Base-by-base conservation (phyloP, 2,329 filamentous ascomycete species). In the Canariomyces notabilis region DNA sequence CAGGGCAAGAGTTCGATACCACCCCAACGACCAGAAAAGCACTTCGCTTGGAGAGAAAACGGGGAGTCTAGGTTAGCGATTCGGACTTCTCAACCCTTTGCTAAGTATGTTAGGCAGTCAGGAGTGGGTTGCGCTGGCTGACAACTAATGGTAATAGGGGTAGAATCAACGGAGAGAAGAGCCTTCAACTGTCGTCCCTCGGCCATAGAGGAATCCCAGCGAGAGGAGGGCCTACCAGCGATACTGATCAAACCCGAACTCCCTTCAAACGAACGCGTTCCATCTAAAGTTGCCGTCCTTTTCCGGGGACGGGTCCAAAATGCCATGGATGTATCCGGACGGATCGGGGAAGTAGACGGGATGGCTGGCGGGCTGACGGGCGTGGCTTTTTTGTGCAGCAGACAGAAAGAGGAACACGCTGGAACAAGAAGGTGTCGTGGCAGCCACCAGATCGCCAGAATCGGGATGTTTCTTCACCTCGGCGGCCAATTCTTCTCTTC, bases 1-100 rank as follows among this genome's bases (percentile, higher is more conserved):
- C 54, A 26, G 32, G 52, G 56, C 44, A 58, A 51, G 40, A 44
- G 22, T 42, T 49, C 31, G 41, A 23, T 23, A 39, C 51, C 44
- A 45, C 42, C n/a, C n/a, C 37, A 42, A 46, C 19, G 43, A 50
- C 49, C 23, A 42, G 48, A 52, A 33, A 31, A 46, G 42, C 37
- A 49, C 31, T 18, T 36, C 38, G n/a, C 29, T 23, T 32, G 34
- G 41, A 21, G 44, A 36, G 38, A 36, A 42, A 36, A 48, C 42
- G 39, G 42, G 48, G 14, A 29, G 26, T 29, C 26, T 29, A 12
- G 26, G 9, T 29, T 12, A 29, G 9, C 26, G 14, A n/a, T n/a
- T n/a, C n/a, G n/a, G n/a, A n/a, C n/a, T n/a, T n/a, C n/a, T n/a
- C n/a, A n/a, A n/a, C n/a, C n/a, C n/a, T n/a, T n/a, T n/a, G n/a